A percentile compares a stretch with the other conserved stretches of the same genome.
Conservation (phyloP, 371 early-diverging fungal genomes). For the Rhizopus sp. region DNA sequence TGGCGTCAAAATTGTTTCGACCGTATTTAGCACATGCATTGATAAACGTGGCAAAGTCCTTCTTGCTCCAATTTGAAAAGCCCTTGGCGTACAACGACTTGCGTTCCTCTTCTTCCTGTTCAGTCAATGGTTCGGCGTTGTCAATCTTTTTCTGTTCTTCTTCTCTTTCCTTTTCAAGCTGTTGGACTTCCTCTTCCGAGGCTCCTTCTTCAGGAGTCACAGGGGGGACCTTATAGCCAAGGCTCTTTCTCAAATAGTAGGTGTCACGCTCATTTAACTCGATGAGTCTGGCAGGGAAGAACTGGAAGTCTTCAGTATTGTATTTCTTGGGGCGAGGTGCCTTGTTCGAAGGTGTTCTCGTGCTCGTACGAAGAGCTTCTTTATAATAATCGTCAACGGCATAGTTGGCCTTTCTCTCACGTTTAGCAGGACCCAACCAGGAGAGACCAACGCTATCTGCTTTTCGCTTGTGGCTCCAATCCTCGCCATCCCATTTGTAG, state of each 20-base stretch:
- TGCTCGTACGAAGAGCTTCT: constrained; percentile 66
- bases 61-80: constrained; percentile 92
- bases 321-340: constrained; percentile 70
- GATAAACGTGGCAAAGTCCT: constrained; percentile 91
- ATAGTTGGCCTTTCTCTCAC: constrained; percentile 87
- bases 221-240: constrained; percentile 63
- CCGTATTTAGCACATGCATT: constrained; percentile 93
- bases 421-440: constrained; percentile 90
- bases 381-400: constrained; percentile 89
- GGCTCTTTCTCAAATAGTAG: constrained; percentile 60
- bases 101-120: constrained; percentile 84
- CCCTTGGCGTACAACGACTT: constrained; percentile 76
- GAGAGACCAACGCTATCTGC: constrained; percentile 52
- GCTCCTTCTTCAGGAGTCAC: constrained; percentile 35
- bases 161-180: constrained; percentile 66
- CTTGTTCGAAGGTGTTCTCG: constrained; percentile 54
- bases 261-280: constrained; percentile 86
- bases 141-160: constrained; percentile 88
- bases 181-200: constrained; percentile 45
- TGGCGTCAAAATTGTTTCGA: constrained; percentile 69
- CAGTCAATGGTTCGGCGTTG: constrained; percentile 86
- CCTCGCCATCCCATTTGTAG: constrained; percentile 97
- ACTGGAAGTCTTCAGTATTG: constrained; percentile 86
- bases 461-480: constrained; percentile 74
- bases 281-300: constrained; percentile 81